These are phyloP conservation scores for Selaginella tamariscina DNA, from an alignment of 75 land plant species.

Conservation along the genomic window DNA sequence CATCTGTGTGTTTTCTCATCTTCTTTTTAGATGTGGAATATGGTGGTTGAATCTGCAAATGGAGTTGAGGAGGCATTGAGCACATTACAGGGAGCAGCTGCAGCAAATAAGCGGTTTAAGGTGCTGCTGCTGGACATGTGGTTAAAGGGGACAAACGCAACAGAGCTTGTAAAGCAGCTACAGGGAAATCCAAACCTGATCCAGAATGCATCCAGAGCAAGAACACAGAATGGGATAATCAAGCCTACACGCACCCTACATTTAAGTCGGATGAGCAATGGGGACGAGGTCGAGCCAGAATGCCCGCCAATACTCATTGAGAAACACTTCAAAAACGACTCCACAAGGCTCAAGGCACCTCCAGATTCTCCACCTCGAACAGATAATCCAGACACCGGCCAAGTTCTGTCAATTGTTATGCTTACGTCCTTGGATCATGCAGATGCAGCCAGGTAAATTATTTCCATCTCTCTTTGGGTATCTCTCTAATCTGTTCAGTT, in stretches of 20 bases:
- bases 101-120: conserved; percentile 14
- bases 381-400: conserved; percentile 4
- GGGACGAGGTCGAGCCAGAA: not conserved
- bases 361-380: conserved; percentile 9
- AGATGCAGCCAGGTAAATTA: conserved; percentile 23
- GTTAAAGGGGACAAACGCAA: conserved; percentile 23
- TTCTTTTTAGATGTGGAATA: conserved; percentile 21
- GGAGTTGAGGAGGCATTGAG: conserved; percentile 20
- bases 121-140: conserved; percentile 27
- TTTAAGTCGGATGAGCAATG: not conserved
- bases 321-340: not conserved
- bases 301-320: not conserved
- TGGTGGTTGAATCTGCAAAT: conserved; percentile 23
- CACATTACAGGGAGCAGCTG: conserved; percentile 20
- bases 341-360: conserved; percentile 7
- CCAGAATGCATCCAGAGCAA: not conserved
- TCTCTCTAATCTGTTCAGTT: not conserved
- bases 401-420: conserved; percentile 21
- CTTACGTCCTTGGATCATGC: conserved; percentile 27
- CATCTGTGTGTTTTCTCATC: not conserved
- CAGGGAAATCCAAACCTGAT: conserved; percentile 13
- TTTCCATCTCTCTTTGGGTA: not conserved
- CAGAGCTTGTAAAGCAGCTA: conserved; percentile 20
- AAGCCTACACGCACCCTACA: not conserved
- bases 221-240: not conserved